Conservation (phyloP, 805 yeast genomes). For the Zygosaccharomyces pseudorouxii region DNA sequence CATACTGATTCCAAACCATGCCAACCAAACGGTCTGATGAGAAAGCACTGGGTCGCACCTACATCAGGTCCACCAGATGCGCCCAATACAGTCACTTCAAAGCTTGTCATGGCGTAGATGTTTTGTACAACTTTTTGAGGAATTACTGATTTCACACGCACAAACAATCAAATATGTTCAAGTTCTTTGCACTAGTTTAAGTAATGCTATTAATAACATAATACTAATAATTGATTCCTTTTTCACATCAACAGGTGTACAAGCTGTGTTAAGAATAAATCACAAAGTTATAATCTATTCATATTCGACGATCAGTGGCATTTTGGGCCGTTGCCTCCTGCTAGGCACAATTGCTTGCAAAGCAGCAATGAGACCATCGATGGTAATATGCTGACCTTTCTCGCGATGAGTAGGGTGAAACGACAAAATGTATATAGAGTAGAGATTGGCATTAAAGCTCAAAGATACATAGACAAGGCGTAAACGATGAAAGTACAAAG, state of each 20-base stretch:
- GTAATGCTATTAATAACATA: too few relatives aligned
- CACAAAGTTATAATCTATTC: too few relatives aligned
- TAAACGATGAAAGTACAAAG: not conserved
- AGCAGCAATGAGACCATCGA: too few relatives aligned
- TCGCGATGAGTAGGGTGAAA: not conserved
- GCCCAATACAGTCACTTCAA: slow-evolving; percentile 67
- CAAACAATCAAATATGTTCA: too few relatives aligned
- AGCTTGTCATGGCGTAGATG: slow-evolving; percentile 23
- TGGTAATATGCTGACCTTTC: not conserved
- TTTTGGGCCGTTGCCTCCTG: too few relatives aligned
- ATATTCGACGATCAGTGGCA: too few relatives aligned
- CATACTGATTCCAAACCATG: slow-evolving; percentile 42
- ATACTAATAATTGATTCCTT: not conserved
- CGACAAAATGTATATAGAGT: not conserved
- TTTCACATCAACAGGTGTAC: not conserved
- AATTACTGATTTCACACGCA: too few relatives aligned
- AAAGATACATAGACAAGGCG: not conserved
- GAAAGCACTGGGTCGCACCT: slow-evolving; percentile 59
- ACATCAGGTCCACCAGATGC: slow-evolving; percentile 85
- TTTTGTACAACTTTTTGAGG: not conserved
- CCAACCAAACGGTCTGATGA: slow-evolving; percentile 51
- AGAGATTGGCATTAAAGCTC: not conserved
- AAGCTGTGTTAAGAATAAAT: too few relatives aligned
- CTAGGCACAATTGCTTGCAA: too few relatives aligned
- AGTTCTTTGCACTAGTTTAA: too few relatives aligned